phyloP scores from a whole-genome alignment of 2,329 filamentous ascomycete species.

The Passalora sequoiae region DNA sequence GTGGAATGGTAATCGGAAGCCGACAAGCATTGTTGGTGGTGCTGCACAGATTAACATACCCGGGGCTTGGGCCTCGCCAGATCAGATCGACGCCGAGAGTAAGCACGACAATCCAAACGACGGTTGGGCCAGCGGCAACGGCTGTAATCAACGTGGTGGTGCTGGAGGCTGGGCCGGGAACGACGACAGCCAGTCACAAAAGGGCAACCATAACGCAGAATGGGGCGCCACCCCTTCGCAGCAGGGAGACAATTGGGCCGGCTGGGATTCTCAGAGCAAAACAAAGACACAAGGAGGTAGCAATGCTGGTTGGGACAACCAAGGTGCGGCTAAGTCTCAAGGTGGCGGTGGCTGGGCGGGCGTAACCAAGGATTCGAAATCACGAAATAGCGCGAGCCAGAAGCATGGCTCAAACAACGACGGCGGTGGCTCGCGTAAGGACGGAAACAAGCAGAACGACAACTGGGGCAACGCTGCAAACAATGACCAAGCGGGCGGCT shows the following conservation, averaged over 20 bases:
- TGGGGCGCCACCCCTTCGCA: too few species aligned
- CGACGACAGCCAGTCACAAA: conserved; percentile 3
- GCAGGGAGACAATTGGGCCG: background rate
- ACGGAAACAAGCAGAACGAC: background rate
- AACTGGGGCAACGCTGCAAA: background rate
- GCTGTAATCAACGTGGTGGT: background rate
- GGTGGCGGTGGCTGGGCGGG: conserved; percentile 1
- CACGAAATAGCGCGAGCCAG: background rate
- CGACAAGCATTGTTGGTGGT: background rate
- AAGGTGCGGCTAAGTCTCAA: conserved; percentile 3
- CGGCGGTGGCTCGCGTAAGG: background rate
- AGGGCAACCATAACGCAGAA: too few species aligned
- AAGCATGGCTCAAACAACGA: background rate
- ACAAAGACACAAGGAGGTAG: conserved; percentile 6
- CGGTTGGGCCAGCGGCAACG: background rate
- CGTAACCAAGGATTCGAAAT: background rate
- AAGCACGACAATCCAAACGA: background rate
- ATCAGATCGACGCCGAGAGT: background rate
- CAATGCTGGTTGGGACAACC: conserved; percentile 5
- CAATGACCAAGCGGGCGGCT: background rate
- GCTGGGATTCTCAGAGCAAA: conserved; percentile 5
- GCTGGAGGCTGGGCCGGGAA: background rate
- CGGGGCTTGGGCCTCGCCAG: background rate
- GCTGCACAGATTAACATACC: background rate
- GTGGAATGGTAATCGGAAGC: background rate